Conservation (phyloP, 2,329 filamentous ascomycete genomes). For the Nothomitra cinnamomea region DNA sequence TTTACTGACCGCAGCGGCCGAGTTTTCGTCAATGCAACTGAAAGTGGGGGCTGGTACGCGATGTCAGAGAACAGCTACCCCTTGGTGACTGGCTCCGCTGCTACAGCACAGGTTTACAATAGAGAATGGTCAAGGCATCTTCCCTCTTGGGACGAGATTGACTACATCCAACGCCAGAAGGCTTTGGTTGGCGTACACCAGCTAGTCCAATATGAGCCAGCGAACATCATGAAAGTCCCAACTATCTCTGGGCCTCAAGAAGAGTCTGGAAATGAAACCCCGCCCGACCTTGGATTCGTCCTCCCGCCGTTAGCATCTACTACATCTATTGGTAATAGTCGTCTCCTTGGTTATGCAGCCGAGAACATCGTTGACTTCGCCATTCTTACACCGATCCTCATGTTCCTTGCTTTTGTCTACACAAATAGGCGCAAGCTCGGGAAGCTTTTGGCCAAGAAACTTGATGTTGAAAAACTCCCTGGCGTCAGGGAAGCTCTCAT, state of each 20-base stretch:
- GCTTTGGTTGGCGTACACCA: conserved; percentile 57
- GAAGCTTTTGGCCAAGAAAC: conserved; percentile 4
- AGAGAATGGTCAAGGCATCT: conserved; percentile 32
- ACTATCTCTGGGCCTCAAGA: conserved; percentile 25
- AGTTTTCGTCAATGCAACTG: conserved; percentile 76
- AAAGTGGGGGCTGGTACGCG: conserved; percentile 82
- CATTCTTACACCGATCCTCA: conserved; percentile 4
- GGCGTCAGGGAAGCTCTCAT: conserved; percentile 5
- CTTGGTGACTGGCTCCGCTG: conserved; percentile 55
- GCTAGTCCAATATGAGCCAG: conserved; percentile 28
- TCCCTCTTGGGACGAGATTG: conserved; percentile 20
- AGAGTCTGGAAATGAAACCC: conserved; percentile 3
- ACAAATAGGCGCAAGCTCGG: conserved; percentile 5
- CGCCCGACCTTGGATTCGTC: background rate
- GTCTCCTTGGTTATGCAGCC: conserved; percentile 4
- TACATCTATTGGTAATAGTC: conserved; percentile 9
- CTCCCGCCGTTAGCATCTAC: conserved; percentile 8
- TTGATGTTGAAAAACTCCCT: conserved; percentile 6
- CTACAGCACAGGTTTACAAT: conserved; percentile 38
- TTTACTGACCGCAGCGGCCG: conserved; percentile 38
- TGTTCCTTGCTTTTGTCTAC: conserved; percentile 2
- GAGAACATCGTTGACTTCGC: conserved; percentile 5
- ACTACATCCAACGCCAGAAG: conserved; percentile 33
- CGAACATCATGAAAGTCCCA: conserved; percentile 24
- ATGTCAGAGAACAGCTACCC: conserved; percentile 79